Evolutionary conservation across 257 asterid genomes (phyloP), one percentile per base, ranked within the genome.

Genomic region (Parsonsia alboflavescens): DNA sequence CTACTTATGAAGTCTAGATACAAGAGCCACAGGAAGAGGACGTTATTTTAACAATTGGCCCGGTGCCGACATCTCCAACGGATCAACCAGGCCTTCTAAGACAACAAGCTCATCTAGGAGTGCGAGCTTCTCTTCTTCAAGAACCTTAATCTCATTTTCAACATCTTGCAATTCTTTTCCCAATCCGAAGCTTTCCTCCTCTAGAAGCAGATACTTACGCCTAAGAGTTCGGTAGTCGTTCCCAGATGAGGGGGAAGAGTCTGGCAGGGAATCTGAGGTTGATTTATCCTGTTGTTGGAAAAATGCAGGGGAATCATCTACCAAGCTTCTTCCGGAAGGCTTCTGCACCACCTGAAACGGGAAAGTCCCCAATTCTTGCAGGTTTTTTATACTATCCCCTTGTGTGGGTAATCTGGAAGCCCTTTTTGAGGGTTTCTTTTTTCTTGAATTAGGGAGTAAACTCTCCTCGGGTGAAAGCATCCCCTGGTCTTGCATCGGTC

Each of bases 31-130:
- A 11, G 21, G 17, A 65, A n/a, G 36, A 30, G 17, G 7, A 33
- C 28, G 42, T 73, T 69, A 86, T 46, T 74, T 74, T 70, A 79
- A 80, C 58, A 85, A 56, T 26, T 53, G 88, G 77, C 83, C 79
- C 52, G 77, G 81, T 69, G 86, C 74, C 36, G 76, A 88, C 79
- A 87, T 68, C 30, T 88, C 92, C 21, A 88, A 76, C 77, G 95
- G 97, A 82, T 90, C 90, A 70, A 90, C 72, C 26, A 94, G 90
- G 71, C 97, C 97, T 86, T 92, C 99, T 64, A 94, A 79, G 63
- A 92, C 97, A 81, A 94, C 97, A 73, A 94, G 97, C 77, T 92
- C 91, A 78, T 94, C 97, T 78, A 94, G 74, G 7, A 94, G 81
- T 26, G 90, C 75, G 8, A 89, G 77, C 80, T 94, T 94, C 86